These are phyloP conservation scores for Trichosporon sp. DNA, from an alignment of 1,284 basidiomycete species.

Conservation along the genomic window DNA sequence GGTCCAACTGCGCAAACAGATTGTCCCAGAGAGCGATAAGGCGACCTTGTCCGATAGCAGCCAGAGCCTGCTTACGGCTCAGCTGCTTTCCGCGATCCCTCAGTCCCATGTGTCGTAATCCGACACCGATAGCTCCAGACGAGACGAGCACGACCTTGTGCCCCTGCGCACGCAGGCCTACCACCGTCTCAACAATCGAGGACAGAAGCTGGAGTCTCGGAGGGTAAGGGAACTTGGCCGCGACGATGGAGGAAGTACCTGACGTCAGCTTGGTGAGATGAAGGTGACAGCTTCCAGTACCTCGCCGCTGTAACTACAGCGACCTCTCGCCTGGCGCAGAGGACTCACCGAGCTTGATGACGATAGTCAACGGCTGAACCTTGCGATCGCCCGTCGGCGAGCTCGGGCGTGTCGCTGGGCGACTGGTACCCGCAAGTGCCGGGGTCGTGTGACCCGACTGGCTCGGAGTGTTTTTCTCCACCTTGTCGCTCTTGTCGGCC, in stretches of 20 bases:
- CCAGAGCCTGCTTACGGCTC: slow-evolving; percentile 90
- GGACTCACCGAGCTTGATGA: slow-evolving; percentile 73
- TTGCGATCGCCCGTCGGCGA: background rate
- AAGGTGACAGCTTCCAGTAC: background rate
- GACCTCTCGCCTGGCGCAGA: background rate
- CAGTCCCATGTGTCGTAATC: slow-evolving; percentile 83
- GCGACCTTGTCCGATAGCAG: slow-evolving; percentile 92
- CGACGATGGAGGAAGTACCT: slow-evolving; percentile 92
- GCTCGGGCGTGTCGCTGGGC: background rate
- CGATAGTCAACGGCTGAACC: slow-evolving; percentile 55
- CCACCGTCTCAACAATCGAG: slow-evolving; percentile 84
- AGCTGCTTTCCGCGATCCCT: slow-evolving; percentile 73
- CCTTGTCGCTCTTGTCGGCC: too few species aligned
- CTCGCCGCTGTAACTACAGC: background rate
- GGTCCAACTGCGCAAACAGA: slow-evolving; percentile 84
- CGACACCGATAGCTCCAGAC: slow-evolving; percentile 94
- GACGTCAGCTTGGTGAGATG: slow-evolving; percentile 10
- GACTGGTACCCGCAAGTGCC: background rate
- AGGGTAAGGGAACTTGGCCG: slow-evolving; percentile 74
- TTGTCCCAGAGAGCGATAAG: slow-evolving; percentile 97
- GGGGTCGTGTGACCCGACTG: background rate
- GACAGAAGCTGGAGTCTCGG: slow-evolving; percentile 86
- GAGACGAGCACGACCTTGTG: slow-evolving; percentile 94
- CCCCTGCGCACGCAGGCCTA: slow-evolving; percentile 67
- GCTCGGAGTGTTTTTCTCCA: background rate